A percentile compares a stretch with the other conserved stretches of the same genome.
Conservation (phyloP, 257 asterid species). For the Euphrasia confusa region DNA sequence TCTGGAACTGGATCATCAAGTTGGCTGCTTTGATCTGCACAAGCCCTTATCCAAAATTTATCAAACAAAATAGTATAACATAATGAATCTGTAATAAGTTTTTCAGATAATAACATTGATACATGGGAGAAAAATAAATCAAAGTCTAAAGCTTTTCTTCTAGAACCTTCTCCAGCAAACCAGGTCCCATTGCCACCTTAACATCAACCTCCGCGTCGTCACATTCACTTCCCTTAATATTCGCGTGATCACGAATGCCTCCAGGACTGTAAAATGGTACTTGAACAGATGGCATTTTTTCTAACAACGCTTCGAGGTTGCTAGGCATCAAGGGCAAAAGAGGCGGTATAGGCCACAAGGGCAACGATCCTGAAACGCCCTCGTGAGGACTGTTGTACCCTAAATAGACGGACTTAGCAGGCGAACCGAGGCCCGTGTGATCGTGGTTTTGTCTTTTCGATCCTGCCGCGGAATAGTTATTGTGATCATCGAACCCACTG, state of each 20-base stretch:
- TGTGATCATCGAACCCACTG: slow-evolving; percentile 23
- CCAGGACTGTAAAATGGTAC: slow-evolving; percentile 28
- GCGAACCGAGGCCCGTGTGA: slow-evolving; percentile 24
- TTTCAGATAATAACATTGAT: too few species aligned
- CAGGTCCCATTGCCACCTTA: slow-evolving; percentile 32
- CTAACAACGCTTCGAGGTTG: slow-evolving; percentile 26
- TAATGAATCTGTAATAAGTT: too few species aligned
- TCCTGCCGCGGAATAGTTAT: slow-evolving; percentile 33
- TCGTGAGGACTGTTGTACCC: slow-evolving; percentile 51
- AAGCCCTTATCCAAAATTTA: background rate
- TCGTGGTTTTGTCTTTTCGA: slow-evolving; percentile 41
- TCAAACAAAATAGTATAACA: too few species aligned
- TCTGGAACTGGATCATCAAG: slow-evolving; percentile 5
- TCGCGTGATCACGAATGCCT: slow-evolving; percentile 26
- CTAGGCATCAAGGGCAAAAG: background rate
- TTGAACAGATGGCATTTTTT: slow-evolving; percentile 30
- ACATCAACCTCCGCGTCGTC: slow-evolving; percentile 21
- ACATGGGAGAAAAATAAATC: too few species aligned
- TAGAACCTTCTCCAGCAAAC: slow-evolving; percentile 24
- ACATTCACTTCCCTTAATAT: slow-evolving; percentile 22
- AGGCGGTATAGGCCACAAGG: background rate
- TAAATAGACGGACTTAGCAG: slow-evolving; percentile 41
- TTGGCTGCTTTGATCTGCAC: slow-evolving; percentile 20
- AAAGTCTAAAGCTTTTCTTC: slow-evolving; percentile 26
- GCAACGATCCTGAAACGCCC: slow-evolving; percentile 1